Percentiles rank a stretch among this genome's conserved stretches.
These are phyloP conservation scores for Wickerhamomyces bisporus DNA, from an alignment of 805 yeast genomes.

Conservation along the genomic window DNA sequence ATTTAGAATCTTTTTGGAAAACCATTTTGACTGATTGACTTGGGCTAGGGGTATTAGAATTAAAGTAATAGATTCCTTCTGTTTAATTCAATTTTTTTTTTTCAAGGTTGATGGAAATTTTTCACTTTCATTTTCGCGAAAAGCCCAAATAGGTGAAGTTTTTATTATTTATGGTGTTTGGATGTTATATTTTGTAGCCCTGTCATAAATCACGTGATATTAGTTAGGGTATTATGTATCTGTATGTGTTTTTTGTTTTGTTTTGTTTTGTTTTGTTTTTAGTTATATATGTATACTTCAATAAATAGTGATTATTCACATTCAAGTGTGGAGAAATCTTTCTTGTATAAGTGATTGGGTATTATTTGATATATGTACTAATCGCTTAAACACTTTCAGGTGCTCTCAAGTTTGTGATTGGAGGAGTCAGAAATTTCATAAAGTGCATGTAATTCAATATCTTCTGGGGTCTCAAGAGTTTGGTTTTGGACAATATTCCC, in stretches of 20 bases:
- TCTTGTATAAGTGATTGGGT: too few relatives aligned
- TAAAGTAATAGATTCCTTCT: not conserved
- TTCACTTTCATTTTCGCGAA: conserved; percentile 2
- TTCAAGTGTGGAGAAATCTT: too few relatives aligned
- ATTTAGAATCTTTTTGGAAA: conserved; percentile 68
- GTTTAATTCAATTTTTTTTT: conserved; percentile 1
- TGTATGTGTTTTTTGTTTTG: too few relatives aligned
- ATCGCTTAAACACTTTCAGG: not conserved
- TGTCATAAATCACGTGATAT: conserved; percentile 5
- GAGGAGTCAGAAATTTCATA: too few relatives aligned
- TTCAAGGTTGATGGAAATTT: conserved; percentile 2
- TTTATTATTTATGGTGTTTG: conserved; percentile 3
- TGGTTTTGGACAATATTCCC: conserved; percentile 5
- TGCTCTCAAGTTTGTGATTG: too few relatives aligned
- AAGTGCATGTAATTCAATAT: too few relatives aligned
- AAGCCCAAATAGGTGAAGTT: too few relatives aligned
- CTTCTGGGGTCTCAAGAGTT: conserved; percentile 10
- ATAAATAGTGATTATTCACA: too few relatives aligned
- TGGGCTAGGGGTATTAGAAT: not conserved
- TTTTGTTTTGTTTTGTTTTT: too few relatives aligned
- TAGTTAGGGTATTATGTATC: conserved; percentile 1
- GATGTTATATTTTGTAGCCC: conserved; percentile 1
- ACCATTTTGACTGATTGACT: conserved; percentile 47
- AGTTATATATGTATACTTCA: too few relatives aligned
- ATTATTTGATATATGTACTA: too few relatives aligned